Base-by-base conservation (phyloP, 495 filamentous ascomycete species). In the Copromyces sp. region DNA sequence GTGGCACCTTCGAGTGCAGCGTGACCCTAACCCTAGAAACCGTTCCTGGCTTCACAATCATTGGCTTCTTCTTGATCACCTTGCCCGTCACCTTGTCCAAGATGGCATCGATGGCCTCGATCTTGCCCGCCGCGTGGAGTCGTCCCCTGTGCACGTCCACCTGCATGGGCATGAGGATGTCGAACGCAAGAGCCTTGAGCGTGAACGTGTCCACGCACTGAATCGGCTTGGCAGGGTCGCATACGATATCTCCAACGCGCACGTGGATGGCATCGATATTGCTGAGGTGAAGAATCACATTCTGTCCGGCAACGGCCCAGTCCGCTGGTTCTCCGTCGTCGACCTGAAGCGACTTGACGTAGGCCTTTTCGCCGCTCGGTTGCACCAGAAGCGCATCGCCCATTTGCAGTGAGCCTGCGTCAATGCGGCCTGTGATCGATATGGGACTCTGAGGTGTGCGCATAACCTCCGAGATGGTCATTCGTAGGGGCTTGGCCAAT, bases 241-340 rank as follows among this genome's bases (percentile, higher is more conserved):
- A 97, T 42, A 97, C 81, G 29, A 98, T 91, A 77, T 99, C 95
- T 12, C 95, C 95, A 9, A 89, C 78, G 59, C 89, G 89, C 9
- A 98, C 86, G 77, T 97, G 91, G 17, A 91, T 86, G 2, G 90
- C 86, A 73, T 98, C 94, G 77, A 97, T 94, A 71, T 93, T 92
- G n/a, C 87, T 86, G 70, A 99, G 86, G 77, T 97, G 92, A 24
- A 99, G 81, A 2, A 90, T 89, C 11, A 91, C 88, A 71, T 97
- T 97, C 77, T 98, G 94, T 16, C 96, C 94, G 3, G 94, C 95
- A n/a, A 98, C 94, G 4, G 94, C 95, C 94, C 94, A 99, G 72
- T 97, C 93, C 12, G 82, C 85, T 4, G 87, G 81, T 47, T 91
- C 89, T 65, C 53, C 53, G 29, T 88, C 86, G 74, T 94, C 90